These are phyloP conservation scores for Ogataea nonfermentans DNA, from an alignment of 805 yeast genomes.

Conservation along the genomic window DNA sequence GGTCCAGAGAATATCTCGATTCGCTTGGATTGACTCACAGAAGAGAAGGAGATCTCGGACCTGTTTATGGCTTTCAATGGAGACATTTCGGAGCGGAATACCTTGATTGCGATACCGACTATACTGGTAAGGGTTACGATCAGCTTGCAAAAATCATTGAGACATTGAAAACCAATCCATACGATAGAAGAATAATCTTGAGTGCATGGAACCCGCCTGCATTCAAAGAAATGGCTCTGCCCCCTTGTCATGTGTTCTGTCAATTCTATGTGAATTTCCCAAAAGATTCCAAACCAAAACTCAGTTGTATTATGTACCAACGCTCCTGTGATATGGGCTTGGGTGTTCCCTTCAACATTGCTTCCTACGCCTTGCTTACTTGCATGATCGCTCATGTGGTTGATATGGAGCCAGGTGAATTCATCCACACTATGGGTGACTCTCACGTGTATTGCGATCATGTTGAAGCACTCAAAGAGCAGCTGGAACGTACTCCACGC, in stretches of 20 bases:
- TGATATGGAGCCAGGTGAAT: constrained; percentile 93
- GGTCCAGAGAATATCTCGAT: constrained; percentile 88
- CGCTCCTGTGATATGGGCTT: constrained; percentile 99
- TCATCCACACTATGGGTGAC: constrained; percentile 94
- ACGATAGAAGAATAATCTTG: constrained; percentile 89
- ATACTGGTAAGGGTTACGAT: constrained; percentile 84
- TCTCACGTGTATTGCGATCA: constrained; percentile 95
- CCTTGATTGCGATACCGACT: constrained; percentile 80
- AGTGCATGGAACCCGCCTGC: constrained; percentile 99
- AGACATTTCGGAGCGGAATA: constrained; percentile 97
- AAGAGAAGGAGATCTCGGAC: constrained; percentile 94
- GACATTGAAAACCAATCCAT: constrained; percentile 82
- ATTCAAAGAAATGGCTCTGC: constrained; percentile 89
- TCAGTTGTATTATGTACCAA: constrained; percentile 89
- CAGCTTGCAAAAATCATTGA: constrained; percentile 80
- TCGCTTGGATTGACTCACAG: constrained; percentile 74
- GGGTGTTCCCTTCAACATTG: constrained; percentile 99
- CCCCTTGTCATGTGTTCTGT: constrained; percentile 96
- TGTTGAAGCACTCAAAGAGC: constrained; percentile 84
- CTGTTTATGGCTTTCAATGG: constrained; percentile 99
- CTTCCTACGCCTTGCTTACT: constrained; percentile 90
- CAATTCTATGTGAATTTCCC: constrained; percentile 93
- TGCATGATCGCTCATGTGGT: constrained; percentile 96
- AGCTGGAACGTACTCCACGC: constrained; percentile 70
- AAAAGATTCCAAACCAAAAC: constrained; percentile 53